Evolutionary conservation across 176 grass and related monocot genomes (phyloP).

Genomic region (Ananas comosus): DNA sequence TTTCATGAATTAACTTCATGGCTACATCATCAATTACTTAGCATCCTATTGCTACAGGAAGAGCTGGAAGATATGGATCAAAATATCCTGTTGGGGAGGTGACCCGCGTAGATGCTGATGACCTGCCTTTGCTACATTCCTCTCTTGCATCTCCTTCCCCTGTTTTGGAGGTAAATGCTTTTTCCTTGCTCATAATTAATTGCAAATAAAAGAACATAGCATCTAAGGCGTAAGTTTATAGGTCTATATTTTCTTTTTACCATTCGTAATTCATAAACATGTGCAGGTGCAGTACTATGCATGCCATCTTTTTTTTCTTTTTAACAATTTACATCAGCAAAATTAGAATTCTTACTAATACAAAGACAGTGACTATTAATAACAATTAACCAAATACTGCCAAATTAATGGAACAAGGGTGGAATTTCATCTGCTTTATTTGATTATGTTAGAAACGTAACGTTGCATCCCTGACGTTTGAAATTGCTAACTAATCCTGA

Average conservation of each 20-base stretch:
- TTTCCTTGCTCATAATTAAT: slow-evolving; percentile 4
- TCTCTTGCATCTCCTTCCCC: slow-evolving; percentile 70
- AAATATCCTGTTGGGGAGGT: slow-evolving; percentile 93
- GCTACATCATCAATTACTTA: neutral
- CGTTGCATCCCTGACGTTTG: slow-evolving; percentile 7
- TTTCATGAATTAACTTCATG: neutral
- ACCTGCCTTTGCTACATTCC: slow-evolving; percentile 87
- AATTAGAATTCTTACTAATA: neutral
- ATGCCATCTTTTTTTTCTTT: neutral
- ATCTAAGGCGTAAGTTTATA: neutral
- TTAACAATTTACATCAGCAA: neutral
- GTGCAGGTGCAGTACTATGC: neutral
- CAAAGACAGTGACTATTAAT: too few species aligned
- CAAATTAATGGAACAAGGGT: too few species aligned
- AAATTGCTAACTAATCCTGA: slow-evolving; percentile 8
- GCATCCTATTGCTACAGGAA: slow-evolving; percentile 39
- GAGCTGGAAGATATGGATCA: slow-evolving; percentile 98
- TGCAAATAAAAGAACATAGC: neutral
- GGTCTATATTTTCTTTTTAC: neutral
- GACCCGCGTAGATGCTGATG: slow-evolving; percentile 47
- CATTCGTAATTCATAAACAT: neutral
- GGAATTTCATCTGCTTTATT: too few species aligned
- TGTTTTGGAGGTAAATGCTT: slow-evolving; percentile 57
- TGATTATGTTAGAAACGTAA: slow-evolving; percentile 14
- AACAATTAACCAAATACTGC: too few species aligned